Percentiles rank a stretch among this genome's conserved stretches.
phyloP scores from a whole-genome alignment of 176 grass and related monocot genomes.

The Rhynchospora breviuscula region DNA sequence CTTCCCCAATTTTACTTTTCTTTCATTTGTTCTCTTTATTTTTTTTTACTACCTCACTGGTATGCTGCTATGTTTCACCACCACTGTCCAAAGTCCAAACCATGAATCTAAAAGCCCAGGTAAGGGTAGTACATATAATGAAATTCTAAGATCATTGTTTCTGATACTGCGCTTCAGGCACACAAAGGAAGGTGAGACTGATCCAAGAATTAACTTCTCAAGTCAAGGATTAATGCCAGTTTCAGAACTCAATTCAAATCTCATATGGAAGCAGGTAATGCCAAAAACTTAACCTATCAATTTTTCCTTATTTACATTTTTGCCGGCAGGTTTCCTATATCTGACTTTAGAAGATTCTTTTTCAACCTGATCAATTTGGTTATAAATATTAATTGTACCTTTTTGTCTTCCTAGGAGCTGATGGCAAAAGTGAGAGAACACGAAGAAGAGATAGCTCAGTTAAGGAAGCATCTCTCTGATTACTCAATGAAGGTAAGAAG shows the following conservation, averaged over 20 bases:
- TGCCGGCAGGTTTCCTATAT: conserved; percentile 1
- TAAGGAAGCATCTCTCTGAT: conserved; percentile 73
- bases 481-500: conserved; percentile 64
- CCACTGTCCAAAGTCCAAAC: not conserved
- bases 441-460: conserved; percentile 78
- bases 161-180: conserved; percentile 32
- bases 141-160: not conserved
- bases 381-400: not conserved
- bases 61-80: not conserved
- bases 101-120: not conserved
- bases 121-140: not conserved
- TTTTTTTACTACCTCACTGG: not conserved
- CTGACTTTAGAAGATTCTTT: not conserved
- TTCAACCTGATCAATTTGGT: not conserved
- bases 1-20: not conserved
- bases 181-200: conserved; percentile 57
- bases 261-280: conserved; percentile 74
- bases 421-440: conserved; percentile 54
- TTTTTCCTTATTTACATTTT: conserved; percentile 23
- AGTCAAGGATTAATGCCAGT: conserved; percentile 41
- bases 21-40: no score
- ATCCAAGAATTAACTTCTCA: conserved; percentile 45
- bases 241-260: conserved; percentile 46
- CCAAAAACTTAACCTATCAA: not conserved
- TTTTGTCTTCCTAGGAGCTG: conserved; percentile 52